A percentile compares a stretch with the other conserved stretches of the same genome.
Evolutionary conservation across 345 rosid species (phyloP).

Genomic region (Gynandropsis gynandra): DNA sequence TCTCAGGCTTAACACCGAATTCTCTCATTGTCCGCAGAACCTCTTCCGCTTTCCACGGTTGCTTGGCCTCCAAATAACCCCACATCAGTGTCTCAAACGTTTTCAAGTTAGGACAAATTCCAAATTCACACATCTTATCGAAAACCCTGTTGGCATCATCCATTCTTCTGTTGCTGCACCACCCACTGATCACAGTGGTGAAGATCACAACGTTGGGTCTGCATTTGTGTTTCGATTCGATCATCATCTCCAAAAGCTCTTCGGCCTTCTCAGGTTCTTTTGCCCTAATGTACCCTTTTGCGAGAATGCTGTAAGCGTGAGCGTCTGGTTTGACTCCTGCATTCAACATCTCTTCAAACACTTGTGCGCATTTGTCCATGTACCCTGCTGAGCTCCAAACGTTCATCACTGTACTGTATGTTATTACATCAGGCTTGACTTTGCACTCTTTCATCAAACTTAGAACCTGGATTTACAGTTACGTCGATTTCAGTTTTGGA

Average conservation of each 20-base stretch:
- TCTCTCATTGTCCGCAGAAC: conserved; percentile 48
- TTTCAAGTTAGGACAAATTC: conserved; percentile 49
- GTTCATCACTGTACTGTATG: conserved; percentile 60
- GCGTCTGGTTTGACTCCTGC: conserved; percentile 52
- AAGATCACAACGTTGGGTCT: conserved; percentile 48
- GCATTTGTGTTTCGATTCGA: conserved; percentile 19
- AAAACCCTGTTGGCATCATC: conserved; percentile 42
- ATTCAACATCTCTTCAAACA: conserved; percentile 51
- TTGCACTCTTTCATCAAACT: conserved; percentile 43
- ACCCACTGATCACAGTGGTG: conserved; percentile 54
- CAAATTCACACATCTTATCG: conserved; percentile 44
- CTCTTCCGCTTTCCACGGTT: conserved; percentile 68
- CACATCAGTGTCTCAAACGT: conserved; percentile 51
- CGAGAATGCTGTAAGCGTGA: conserved; percentile 52
- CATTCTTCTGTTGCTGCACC: conserved; percentile 51
- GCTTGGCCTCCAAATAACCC: conserved; percentile 47
- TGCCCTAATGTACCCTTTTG: conserved; percentile 57
- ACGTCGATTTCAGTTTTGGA: no score
- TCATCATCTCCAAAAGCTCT: conserved; percentile 39
- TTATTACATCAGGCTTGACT: conserved; percentile 58
- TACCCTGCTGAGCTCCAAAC: conserved; percentile 70
- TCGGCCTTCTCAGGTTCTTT: conserved; percentile 51
- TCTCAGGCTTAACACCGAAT: conserved; percentile 43
- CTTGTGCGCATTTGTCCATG: conserved; percentile 52
- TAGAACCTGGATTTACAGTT: conserved; percentile 41